Base-by-base conservation (phyloP, 148 eudicot genomes). In the Rhododendron mucronatum region DNA sequence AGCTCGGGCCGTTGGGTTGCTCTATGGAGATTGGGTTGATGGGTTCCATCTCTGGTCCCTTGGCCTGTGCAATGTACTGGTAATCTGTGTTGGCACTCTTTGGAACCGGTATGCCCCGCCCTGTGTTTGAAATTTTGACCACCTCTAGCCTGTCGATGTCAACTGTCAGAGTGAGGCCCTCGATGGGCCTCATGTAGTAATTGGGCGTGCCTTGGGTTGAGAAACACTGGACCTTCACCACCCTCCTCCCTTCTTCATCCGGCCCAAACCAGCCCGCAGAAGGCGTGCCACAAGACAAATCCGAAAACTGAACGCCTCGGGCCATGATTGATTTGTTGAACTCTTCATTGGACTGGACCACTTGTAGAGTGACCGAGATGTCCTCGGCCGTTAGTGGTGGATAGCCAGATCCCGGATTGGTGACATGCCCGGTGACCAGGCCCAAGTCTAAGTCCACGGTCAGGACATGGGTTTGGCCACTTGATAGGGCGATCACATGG, bases 141-240 rank as follows among this genome's bases (percentile, higher is more conserved):
- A 88, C 77, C 82, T 90, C 86, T 28, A 28, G 45, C 4, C 82
- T 79, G 11, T 90, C 92, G 10, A 90, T 20, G 51, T 90, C 90
- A 1, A 87, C 84, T 2, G 78, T 82, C 28, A 88, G 18, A 0
- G 82, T 76, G 84, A 90, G 85, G 61, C 92, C 92, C 69, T 90
- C 92, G 23, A 90, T 90, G 74, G 92, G 92, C 88, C 90, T 86
- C 92, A 90, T 90, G 86, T 88, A 90, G 69, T 82, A 90, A 50
- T 90, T 90, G 26, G 90, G 85, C 15, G 90, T 88, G 85, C 88
- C 85, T 89, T 81, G 81, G 55, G 69, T 89, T 2, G 83, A 87
- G 76, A 80, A 88, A 82, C 92, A 90, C 45, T 85, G 83, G 77
- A 89, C 75, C 75, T 89, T 90, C 9, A 87, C 41, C 18, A 90